phyloP scores from a whole-genome alignment of 2,329 filamentous ascomycete genomes.

The Shiraia bambusicola region DNA sequence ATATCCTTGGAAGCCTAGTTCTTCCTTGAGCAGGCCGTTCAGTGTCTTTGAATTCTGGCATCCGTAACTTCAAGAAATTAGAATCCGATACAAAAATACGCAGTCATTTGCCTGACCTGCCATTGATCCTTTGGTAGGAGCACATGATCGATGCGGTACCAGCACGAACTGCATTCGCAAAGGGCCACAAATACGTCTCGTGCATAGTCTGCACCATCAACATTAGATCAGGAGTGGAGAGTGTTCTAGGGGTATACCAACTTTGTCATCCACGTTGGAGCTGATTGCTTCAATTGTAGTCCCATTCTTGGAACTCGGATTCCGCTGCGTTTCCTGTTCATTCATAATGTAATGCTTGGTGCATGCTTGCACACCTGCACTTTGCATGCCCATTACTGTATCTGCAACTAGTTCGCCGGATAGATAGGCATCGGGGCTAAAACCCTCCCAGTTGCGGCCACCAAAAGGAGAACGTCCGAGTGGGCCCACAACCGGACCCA shows the following conservation, averaged over 20 bases:
- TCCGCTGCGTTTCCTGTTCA: conserved; percentile 57
- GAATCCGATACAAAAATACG: not conserved
- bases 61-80: conserved; percentile 16
- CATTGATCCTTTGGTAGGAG: conserved; percentile 43
- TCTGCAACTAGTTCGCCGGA: conserved; percentile 43
- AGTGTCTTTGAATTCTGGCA: conserved; percentile 45
- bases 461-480: conserved; percentile 43
- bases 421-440: conserved; percentile 46
- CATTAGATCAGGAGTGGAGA: conserved; percentile 47
- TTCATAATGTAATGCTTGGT: conserved; percentile 60
- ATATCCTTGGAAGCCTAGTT: conserved; percentile 53
- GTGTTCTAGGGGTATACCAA: not conserved
- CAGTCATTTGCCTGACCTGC: conserved; percentile 9
- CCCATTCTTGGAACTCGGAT: conserved; percentile 30
- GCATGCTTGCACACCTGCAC: conserved; percentile 45
- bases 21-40: conserved; percentile 54
- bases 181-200: conserved; percentile 67
- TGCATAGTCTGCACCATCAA: conserved; percentile 62
- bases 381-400: conserved; percentile 44
- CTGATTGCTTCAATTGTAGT: conserved; percentile 57
- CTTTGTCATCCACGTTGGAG: conserved; percentile 54
- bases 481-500: conserved; percentile 54
- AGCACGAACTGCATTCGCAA: conserved; percentile 61
- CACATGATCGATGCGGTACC: conserved; percentile 65
- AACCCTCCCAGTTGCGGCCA: conserved; percentile 51